Conservation (phyloP, 1,284 basidiomycete species). For the Meira miltonrushii region DNA sequence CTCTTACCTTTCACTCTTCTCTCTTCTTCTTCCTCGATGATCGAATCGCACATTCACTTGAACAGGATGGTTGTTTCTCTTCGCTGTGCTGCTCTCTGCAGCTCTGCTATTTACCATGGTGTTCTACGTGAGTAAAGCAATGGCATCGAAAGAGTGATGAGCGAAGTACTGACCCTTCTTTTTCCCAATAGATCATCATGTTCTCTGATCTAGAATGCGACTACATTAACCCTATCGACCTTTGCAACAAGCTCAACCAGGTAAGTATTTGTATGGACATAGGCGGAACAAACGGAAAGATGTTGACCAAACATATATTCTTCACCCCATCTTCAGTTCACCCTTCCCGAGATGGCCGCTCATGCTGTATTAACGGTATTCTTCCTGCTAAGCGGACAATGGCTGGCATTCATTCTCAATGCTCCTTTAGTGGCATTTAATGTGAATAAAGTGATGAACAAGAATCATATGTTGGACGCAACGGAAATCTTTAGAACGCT, state of each 20-base stretch:
- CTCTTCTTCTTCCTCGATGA: neutral
- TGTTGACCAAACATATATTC: neutral
- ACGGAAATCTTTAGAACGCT: slow-evolving; percentile 98
- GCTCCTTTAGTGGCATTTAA: slow-evolving; percentile 84
- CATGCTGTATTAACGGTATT: slow-evolving; percentile 77
- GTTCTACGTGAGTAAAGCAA: slow-evolving; percentile 20
- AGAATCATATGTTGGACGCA: slow-evolving; percentile 97
- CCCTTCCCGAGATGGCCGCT: slow-evolving; percentile 89
- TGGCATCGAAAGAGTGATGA: neutral
- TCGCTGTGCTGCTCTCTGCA: slow-evolving; percentile 49
- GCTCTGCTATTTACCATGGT: slow-evolving; percentile 52
- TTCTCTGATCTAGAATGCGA: slow-evolving; percentile 61
- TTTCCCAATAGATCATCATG: slow-evolving; percentile 84
- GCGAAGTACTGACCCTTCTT: neutral
- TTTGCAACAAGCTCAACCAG: slow-evolving; percentile 99
- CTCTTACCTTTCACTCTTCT: neutral
- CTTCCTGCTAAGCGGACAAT: slow-evolving; percentile 69
- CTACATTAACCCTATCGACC: slow-evolving; percentile 99
- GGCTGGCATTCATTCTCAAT: slow-evolving; percentile 88
- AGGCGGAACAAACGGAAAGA: neutral
- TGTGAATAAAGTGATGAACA: slow-evolving; percentile 88
- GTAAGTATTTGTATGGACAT: slow-evolving; percentile 59
- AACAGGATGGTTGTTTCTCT: slow-evolving; percentile 48
- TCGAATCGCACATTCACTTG: neutral
- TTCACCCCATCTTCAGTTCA: slow-evolving; percentile 65